These are phyloP conservation scores for Elongisporangium anandrum DNA, from an alignment of 352 stramenopile species.

Conservation along the genomic window DNA sequence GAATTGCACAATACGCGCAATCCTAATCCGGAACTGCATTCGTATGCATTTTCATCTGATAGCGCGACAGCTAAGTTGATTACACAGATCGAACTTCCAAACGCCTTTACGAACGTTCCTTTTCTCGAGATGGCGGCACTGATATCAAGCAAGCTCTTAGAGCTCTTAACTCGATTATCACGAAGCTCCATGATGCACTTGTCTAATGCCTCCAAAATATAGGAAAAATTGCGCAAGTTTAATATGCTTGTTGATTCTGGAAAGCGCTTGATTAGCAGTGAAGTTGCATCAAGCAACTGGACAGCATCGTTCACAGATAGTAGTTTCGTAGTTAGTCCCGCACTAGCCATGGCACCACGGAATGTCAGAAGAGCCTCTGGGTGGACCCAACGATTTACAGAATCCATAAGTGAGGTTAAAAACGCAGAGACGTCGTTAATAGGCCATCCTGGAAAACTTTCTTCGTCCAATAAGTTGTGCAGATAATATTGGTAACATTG, in stretches of 20 bases:
- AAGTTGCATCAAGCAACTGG: conserved; percentile 64
- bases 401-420: conserved; percentile 65
- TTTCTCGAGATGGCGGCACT: conserved; percentile 60
- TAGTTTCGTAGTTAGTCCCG: conserved; percentile 53
- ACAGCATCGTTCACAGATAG: conserved; percentile 69
- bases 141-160: conserved; percentile 42
- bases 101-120: conserved; percentile 53
- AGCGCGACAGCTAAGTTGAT: conserved; percentile 69
- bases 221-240: conserved; percentile 59
- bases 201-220: conserved; percentile 70
- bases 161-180: conserved; percentile 34
- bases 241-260: conserved; percentile 59
- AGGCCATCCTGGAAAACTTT: conserved; percentile 84
- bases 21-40: conserved; percentile 68
- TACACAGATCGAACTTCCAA: conserved; percentile 69
- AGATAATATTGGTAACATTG: conserved; percentile 89
- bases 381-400: conserved; percentile 74
- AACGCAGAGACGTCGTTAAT: conserved; percentile 84
- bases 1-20: conserved; percentile 71
- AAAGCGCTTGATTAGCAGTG: conserved; percentile 68
- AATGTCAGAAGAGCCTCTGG: conserved; percentile 39
- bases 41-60: conserved; percentile 72
- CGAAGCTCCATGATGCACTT: conserved; percentile 77
- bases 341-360: conserved; percentile 31
- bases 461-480: conserved; percentile 82